These are phyloP conservation scores for Endocarpon pusillum DNA, from an alignment of 495 filamentous ascomycete species.

Conservation along the genomic window DNA sequence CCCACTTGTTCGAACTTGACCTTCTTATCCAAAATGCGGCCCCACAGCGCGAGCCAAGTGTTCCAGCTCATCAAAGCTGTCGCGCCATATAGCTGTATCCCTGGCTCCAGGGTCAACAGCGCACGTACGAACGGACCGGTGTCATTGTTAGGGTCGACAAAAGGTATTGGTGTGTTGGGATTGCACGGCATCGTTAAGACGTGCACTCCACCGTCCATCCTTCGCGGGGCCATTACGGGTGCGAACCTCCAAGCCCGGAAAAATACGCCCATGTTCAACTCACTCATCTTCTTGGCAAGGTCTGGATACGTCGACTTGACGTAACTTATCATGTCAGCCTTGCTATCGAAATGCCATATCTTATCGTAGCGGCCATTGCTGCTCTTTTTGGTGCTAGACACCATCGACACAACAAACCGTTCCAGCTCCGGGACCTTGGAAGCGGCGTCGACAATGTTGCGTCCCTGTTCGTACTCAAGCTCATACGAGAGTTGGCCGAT, in stretches of 20 bases:
- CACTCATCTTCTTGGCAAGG: slow-evolving; percentile 25
- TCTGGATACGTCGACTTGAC: slow-evolving; percentile 19
- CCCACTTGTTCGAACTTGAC: background rate
- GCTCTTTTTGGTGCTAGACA: slow-evolving; percentile 17
- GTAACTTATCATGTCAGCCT: slow-evolving; percentile 19
- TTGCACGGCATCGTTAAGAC: background rate
- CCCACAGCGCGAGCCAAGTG: background rate
- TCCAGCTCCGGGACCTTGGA: slow-evolving; percentile 25
- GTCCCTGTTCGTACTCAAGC: slow-evolving; percentile 26
- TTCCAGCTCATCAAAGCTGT: no score
- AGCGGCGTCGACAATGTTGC: slow-evolving; percentile 30
- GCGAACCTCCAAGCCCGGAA: no score
- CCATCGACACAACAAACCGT: slow-evolving; percentile 21
- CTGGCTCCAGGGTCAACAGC: background rate
- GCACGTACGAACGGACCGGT: background rate
- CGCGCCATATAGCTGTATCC: no score
- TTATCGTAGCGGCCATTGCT: slow-evolving; percentile 18
- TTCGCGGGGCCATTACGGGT: background rate
- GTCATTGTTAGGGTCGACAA: background rate
- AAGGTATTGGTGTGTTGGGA: background rate
- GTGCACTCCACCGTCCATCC: background rate
- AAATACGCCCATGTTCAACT: slow-evolving; percentile 8
- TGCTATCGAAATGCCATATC: slow-evolving; percentile 25
- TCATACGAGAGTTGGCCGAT: slow-evolving; percentile 30
- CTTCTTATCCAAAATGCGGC: background rate